Conservation (phyloP, 2,329 filamentous ascomycete species). For the Alternaria infectoria region DNA sequence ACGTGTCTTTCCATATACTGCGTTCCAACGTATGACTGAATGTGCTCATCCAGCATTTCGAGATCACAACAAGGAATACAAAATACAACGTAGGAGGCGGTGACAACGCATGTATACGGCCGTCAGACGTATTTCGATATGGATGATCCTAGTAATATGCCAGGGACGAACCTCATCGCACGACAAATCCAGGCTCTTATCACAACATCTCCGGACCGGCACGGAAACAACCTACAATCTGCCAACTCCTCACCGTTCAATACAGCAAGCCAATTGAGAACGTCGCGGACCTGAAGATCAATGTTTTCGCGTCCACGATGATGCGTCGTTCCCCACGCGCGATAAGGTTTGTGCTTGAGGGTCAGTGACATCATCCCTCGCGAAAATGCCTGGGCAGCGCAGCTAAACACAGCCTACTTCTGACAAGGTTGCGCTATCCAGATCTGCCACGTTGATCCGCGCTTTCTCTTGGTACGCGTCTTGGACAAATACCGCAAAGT, state of each 20-base stretch:
- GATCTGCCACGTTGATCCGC: not conserved
- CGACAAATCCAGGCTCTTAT: not conserved
- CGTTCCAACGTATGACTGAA: not conserved
- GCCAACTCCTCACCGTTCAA: not conserved
- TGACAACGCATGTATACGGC: not conserved
- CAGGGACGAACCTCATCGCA: not conserved
- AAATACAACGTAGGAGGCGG: not conserved
- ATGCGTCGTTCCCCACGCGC: not conserved
- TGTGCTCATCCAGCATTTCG: not conserved
- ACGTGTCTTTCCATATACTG: not conserved
- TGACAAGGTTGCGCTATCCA: not conserved
- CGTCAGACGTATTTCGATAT: not conserved
- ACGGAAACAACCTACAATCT: not conserved
- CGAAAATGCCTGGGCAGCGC: not conserved
- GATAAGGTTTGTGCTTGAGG: not conserved
- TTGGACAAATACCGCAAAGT: not conserved
- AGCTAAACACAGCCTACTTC: conserved; percentile 1
- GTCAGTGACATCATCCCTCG: conserved; percentile 7
- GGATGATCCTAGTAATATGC: not conserved
- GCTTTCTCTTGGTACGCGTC: not conserved
- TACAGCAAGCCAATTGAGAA: not conserved
- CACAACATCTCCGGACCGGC: not conserved
- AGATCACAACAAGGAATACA: not conserved
- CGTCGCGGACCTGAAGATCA: not conserved
- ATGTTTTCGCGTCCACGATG: not conserved